Evolutionary conservation across 176 grass and related monocot genomes (phyloP), one percentile per base, ranked within the genome.

Genomic region (Rhynchospora breviuscula): DNA sequence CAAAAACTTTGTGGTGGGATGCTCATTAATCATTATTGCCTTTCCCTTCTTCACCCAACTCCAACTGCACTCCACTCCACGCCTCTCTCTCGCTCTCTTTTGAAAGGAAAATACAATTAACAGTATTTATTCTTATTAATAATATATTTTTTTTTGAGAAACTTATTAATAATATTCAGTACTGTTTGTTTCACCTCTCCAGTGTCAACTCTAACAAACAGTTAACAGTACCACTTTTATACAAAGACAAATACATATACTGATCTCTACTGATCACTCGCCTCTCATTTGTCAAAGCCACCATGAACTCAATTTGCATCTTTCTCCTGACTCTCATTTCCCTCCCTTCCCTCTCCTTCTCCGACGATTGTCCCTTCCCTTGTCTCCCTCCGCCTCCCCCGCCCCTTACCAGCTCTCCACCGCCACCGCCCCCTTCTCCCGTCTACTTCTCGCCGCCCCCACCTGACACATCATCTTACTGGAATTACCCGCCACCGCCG

Each of bases 371-470:
- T 64, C 90, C 92, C 0, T 94, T 91, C 84, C 92, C 92, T 0
- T 97, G 94, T 86, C 83, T 94, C 6, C 88, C 87, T 0, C 84
- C 92, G 8, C 94, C 94, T 10, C 86, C 86, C 8, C 85, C 89
- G 9, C 66, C 89, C 4, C 19, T 86, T 4, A 59, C 84, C 45
- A 75, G 79, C 77, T 89, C 14, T 26, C 92, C 89, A 4, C 91
- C 90, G 19, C 91, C 93, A 0, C 86, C 88, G 7, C 11, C 87
- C 0, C 54, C 92, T 0, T 18, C 78, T 29, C 72, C 87, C 0
- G 13, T 66, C 0, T 31, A 15, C 11, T 65, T 86, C 87, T 48
- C 51, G 14, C 11, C 84, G 3, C 67, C 84, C 0, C 74, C 79
- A 7, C 67, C 66, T 3, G 49, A 63, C 83, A 57, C 83, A 29